Base-by-base conservation (phyloP, 2,329 filamentous ascomycete genomes). In the Xylaria multiplex region DNA sequence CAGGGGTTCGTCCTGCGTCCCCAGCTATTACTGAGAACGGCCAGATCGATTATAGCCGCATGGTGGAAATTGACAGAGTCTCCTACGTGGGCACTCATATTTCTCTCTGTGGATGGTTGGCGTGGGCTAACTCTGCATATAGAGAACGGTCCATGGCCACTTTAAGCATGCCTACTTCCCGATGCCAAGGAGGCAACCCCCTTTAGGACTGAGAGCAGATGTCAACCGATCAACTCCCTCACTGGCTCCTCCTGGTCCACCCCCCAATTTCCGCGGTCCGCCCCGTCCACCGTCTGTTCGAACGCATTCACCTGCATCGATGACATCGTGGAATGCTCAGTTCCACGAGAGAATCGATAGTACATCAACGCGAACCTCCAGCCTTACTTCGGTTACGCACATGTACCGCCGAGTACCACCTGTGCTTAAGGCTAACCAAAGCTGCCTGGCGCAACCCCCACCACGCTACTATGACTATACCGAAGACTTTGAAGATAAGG, bases 401-500 rank as follows among this genome's bases (percentile, higher is more conserved):
- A 82, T 84, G 79, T 84, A 86, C 59, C 76, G 74, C 48, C 74
- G 71, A 22, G 69, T 69, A 40, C 74, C 71, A 3, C 75, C 72
- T 42, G 64, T 72, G 35, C 66, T 76, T n/a, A 77, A 65, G 54
- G 42, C 27, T n/a, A 63, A 50, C 56, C 72, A 63, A 63, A 70
- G 24, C 55, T 68, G 66, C 45, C 68, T 62, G 59, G 65, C 63
- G 32, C 75, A 62, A 69, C 76, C 52, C 62, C 70, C 42, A 72
- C 78, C 64, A 77, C 81, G 49, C 45, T 86, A 85, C 70, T 86
- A 86, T 67, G 84, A 86, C 70, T 86, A 86, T 70, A 82, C 79
- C 19, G 84, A 86, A 68, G 81, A 80, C 2, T 86, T 86, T 58
- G 82, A 84, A 19, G 77, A 73, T 50, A 74, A 72, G 19, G 62